phyloP scores from a whole-genome alignment of 495 filamentous ascomycete species.

The Filosporella fistucella region DNA sequence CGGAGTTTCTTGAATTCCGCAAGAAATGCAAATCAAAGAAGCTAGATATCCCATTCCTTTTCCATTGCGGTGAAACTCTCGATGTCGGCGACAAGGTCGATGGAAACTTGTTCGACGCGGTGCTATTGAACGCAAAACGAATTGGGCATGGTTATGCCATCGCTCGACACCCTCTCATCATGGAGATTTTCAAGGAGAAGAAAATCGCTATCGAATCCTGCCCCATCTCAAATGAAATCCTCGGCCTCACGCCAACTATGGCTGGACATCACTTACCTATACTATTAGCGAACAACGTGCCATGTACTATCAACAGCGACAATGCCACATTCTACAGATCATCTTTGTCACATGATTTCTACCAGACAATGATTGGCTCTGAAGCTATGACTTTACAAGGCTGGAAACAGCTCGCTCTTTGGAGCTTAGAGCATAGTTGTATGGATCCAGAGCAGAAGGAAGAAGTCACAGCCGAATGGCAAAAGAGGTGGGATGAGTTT shows the following conservation, averaged over 20 bases:
- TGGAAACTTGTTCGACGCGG: conserved; percentile 82
- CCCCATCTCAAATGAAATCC: conserved; percentile 83
- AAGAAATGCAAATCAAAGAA: conserved; percentile 60
- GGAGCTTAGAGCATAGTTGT: conserved; percentile 51
- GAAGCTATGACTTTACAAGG: conserved; percentile 45
- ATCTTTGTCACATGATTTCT: conserved; percentile 52
- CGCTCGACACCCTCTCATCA: conserved; percentile 78
- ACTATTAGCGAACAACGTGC: conserved; percentile 45
- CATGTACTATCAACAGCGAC: conserved; percentile 49
- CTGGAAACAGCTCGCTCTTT: conserved; percentile 47
- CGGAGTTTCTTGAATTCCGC: conserved; percentile 79
- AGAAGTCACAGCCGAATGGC: conserved; percentile 34
- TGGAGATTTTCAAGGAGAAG: conserved; percentile 76
- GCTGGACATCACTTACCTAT: conserved; percentile 44
- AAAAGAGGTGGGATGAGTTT: conserved; percentile 39
- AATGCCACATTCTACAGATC: conserved; percentile 54
- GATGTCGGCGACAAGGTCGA: conserved; percentile 74
- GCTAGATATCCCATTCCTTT: conserved; percentile 87
- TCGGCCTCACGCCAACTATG: conserved; percentile 43
- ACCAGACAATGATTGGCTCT: conserved; percentile 49
- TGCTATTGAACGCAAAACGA: conserved; percentile 75
- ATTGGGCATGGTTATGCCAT: conserved; percentile 93
- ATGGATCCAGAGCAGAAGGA: conserved; percentile 30
- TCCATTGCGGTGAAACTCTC: conserved; percentile 89
- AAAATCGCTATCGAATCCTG: conserved; percentile 84